Evolutionary conservation across 148 eudicot genomes (phyloP).

Genomic region (Mesembryanthemum crystallinum): DNA sequence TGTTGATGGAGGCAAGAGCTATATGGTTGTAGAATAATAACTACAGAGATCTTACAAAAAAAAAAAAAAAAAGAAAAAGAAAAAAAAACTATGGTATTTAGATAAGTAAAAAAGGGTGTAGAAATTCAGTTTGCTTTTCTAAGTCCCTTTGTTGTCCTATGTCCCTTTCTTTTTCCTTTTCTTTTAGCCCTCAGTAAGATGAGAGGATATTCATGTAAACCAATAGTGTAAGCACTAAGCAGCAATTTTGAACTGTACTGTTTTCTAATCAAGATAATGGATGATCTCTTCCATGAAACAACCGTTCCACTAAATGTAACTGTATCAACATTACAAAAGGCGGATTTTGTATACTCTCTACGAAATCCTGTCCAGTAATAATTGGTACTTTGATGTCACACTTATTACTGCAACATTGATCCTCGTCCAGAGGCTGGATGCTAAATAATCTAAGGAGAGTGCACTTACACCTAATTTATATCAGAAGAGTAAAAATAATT

Average conservation of each 20-base stretch:
- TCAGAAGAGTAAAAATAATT: background rate
- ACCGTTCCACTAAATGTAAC: background rate
- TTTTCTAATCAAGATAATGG: background rate
- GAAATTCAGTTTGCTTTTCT: background rate
- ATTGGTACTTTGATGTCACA: background rate
- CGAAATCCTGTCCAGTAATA: too few species aligned
- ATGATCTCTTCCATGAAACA: background rate
- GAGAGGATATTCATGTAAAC: constrained; percentile 3
- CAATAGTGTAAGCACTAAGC: background rate
- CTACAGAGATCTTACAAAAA: background rate
- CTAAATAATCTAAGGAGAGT: background rate
- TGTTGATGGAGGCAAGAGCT: constrained; percentile 58
- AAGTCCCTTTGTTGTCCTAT: background rate
- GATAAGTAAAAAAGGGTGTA: background rate
- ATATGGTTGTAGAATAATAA: constrained; percentile 44
- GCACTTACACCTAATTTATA: background rate
- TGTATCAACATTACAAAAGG: too few species aligned
- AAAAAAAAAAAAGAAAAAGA: background rate
- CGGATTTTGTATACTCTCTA: too few species aligned
- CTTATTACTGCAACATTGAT: background rate
- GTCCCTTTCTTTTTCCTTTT: too few species aligned
- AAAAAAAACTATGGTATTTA: background rate
- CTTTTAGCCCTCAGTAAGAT: background rate
- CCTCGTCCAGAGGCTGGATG: background rate
- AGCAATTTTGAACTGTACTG: background rate